A percentile compares a stretch with the other conserved stretches of the same genome.
These are phyloP conservation scores for Alternaria gansuensis DNA, from an alignment of 2,329 filamentous ascomycete genomes.

Conservation along the genomic window DNA sequence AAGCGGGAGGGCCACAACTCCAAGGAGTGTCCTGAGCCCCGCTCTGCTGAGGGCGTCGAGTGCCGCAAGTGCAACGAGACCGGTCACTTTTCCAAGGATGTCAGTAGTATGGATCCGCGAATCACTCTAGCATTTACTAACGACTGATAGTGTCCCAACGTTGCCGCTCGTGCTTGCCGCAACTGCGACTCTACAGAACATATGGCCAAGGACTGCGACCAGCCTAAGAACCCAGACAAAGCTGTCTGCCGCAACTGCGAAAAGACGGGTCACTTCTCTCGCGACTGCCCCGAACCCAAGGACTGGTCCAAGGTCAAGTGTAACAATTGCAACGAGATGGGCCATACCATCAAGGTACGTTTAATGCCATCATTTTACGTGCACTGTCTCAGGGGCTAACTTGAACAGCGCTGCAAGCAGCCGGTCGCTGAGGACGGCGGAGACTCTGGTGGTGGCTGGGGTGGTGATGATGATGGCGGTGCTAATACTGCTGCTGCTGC, in stretches of 20 bases:
- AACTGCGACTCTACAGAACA: conserved; percentile 52
- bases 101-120: conserved; percentile 18
- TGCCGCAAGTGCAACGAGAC: conserved; percentile 71
- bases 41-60: conserved; percentile 66
- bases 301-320: conserved; percentile 61
- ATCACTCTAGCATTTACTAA: conserved; percentile 24
- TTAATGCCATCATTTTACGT: not conserved
- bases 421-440: conserved; percentile 34
- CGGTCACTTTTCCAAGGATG: conserved; percentile 51
- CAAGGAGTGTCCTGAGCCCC: conserved; percentile 55
- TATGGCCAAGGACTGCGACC: conserved; percentile 50
- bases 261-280: conserved; percentile 66
- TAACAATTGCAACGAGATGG: conserved; percentile 57
- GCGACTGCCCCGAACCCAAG: conserved; percentile 66
- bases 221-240: conserved; percentile 52
- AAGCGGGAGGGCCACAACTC: conserved; percentile 57
- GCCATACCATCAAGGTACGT: conserved; percentile 46
- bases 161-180: conserved; percentile 45
- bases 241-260: conserved; percentile 69
- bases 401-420: conserved; percentile 45
- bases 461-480: conserved; percentile 21
- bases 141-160: conserved; percentile 42
- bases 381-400: conserved; percentile 19
- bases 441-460: conserved; percentile 25
- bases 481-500: conserved; percentile 12